Evolutionary conservation across 2,329 filamentous ascomycete genomes (phyloP).

Genomic region (Huntiella bhutanensis): DNA sequence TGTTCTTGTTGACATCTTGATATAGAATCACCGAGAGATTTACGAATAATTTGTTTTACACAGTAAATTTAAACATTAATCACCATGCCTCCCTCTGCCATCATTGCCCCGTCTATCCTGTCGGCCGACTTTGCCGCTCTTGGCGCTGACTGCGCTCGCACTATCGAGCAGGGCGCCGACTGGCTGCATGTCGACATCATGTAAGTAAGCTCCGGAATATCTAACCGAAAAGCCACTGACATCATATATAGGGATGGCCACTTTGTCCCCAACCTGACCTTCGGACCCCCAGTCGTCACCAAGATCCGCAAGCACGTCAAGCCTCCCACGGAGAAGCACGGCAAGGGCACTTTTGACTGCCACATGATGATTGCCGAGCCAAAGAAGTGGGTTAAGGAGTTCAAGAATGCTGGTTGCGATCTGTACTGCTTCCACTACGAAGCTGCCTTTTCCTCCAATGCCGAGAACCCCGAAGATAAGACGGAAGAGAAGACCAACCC

Average conservation of each 20-base stretch:
- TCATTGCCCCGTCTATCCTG: constrained; percentile 95
- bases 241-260: constrained; percentile 65
- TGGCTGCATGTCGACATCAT: constrained; percentile 93
- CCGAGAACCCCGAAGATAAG: constrained; percentile 54
- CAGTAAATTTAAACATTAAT: background rate
- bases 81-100: constrained; percentile 73
- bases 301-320: constrained; percentile 81
- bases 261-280: constrained; percentile 97
- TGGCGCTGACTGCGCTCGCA: constrained; percentile 67
- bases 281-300: constrained; percentile 84
- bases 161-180: constrained; percentile 73
- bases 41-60: no score
- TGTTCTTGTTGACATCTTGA: no score
- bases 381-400: constrained; percentile 94
- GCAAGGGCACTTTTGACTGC: constrained; percentile 91
- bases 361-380: constrained; percentile 99
- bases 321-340: constrained; percentile 46
- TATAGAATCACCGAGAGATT: no score
- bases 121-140: constrained; percentile 88
- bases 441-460: constrained; percentile 74
- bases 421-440: constrained; percentile 99
- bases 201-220: constrained; percentile 20
- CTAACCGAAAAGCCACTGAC: constrained; percentile 1
- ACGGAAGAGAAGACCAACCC: constrained; percentile 60
- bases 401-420: constrained; percentile 84